Evolutionary conservation across 192 early-diverging fungal species (phyloP).

Genomic region (Neocallimastix lanati): DNA sequence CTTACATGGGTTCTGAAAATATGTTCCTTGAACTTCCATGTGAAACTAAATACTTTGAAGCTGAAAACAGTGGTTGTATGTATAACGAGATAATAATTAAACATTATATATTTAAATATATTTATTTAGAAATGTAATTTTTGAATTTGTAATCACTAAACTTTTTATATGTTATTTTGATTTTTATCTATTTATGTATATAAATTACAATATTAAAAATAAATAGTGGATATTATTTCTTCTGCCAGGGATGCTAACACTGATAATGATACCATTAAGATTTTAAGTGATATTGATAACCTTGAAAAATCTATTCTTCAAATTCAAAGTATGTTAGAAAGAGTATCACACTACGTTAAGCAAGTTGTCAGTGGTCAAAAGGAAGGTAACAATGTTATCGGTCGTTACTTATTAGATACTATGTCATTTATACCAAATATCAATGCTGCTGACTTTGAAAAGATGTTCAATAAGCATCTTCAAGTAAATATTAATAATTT

Average conservation of each 20-base stretch:
- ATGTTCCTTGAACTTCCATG: conserved; percentile 77
- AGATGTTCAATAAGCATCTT: conserved; percentile 84
- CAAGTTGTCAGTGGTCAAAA: conserved; percentile 31
- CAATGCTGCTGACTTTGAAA: conserved; percentile 65
- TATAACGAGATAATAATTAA: background rate
- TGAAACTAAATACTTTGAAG: conserved; percentile 76
- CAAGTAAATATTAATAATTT: too few relatives aligned
- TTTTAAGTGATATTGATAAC: conserved; percentile 74
- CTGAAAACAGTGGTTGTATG: conserved; percentile 55
- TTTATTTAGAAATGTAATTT: too few relatives aligned
- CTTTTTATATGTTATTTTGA: too few relatives aligned
- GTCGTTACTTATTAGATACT: conserved; percentile 85
- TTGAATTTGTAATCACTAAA: too few relatives aligned
- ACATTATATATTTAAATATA: too few relatives aligned
- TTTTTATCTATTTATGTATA: too few relatives aligned
- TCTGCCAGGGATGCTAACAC: conserved; percentile 27
- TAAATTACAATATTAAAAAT: background rate
- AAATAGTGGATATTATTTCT: conserved; percentile 47
- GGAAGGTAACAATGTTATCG: conserved; percentile 52
- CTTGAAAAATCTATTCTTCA: conserved; percentile 58
- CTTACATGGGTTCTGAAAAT: conserved; percentile 34
- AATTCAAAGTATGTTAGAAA: conserved; percentile 68
- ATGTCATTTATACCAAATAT: conserved; percentile 76
- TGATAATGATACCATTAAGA: conserved; percentile 29
- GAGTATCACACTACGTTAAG: conserved; percentile 63